A percentile compares a stretch with the other conserved stretches of the same genome.
phyloP scores from a whole-genome alignment of 805 yeast genomes.

The Barnettozyma populi region DNA sequence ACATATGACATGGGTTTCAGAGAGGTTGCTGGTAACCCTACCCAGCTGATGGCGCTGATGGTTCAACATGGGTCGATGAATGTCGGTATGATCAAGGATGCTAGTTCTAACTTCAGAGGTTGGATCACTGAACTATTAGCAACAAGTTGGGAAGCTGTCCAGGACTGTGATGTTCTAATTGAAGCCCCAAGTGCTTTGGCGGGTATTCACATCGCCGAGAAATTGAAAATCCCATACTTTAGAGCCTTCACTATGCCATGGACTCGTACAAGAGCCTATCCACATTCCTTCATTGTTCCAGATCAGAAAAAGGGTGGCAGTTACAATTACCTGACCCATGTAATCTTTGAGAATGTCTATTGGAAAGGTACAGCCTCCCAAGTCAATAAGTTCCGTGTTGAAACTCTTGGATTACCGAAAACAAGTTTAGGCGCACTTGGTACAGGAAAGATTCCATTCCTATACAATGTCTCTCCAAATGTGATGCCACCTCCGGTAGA shows the following conservation, averaged over 20 bases:
- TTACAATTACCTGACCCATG: conserved; percentile 88
- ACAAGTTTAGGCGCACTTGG: conserved; percentile 69
- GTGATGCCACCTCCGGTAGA: conserved; percentile 91
- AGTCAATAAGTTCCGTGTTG: conserved; percentile 82
- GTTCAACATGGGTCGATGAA: conserved; percentile 86
- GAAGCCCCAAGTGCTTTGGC: conserved; percentile 98
- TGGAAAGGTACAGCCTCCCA: conserved; percentile 91
- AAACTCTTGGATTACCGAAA: conserved; percentile 54
- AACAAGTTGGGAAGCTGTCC: conserved; percentile 75
- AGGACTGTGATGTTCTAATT: conserved; percentile 70
- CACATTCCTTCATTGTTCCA: conserved; percentile 94
- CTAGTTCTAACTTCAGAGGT: conserved; percentile 66
- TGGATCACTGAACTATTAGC: conserved; percentile 76
- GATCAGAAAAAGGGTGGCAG: conserved; percentile 91
- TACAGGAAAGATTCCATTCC: conserved; percentile 77
- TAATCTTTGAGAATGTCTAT: conserved; percentile 84
- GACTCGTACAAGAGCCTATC: conserved; percentile 93
- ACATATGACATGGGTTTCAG: conserved; percentile 62
- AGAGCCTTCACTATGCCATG: conserved; percentile 98
- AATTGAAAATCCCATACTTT: conserved; percentile 81
- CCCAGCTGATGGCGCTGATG: conserved; percentile 87
- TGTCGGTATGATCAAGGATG: conserved; percentile 77
- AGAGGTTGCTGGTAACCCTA: conserved; percentile 87
- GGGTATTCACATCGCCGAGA: conserved; percentile 94
- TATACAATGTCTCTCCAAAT: conserved; percentile 83